Evolutionary conservation across 2,329 filamentous ascomycete species (phyloP), one percentile per base, ranked within the genome.

Genomic region (Dactylellina sp.): DNA sequence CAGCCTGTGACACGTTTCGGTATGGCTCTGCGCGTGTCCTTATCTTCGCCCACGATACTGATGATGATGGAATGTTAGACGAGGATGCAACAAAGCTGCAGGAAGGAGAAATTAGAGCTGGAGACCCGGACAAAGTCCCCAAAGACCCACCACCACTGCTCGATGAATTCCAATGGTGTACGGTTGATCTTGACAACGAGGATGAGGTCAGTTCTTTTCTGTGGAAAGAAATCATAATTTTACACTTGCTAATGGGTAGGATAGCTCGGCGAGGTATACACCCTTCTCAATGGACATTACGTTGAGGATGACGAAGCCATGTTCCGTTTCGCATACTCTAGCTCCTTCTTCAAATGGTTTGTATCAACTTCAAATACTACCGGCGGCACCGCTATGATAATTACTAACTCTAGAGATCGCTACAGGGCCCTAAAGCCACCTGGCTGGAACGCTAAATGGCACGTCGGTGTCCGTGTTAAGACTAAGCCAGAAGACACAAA

Each of bases 271-370:
- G 95, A 99, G 83, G 89, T 99, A 5, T 97, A 93, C 82, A 91
- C 97, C 77, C 84, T 99, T 77, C 85, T 99, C 70, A 92, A 91
- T 77, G 91, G 92, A 63, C 95, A 99, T 83, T 99, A 98, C 78
- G 95, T 99, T 71, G 95, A 99, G 83, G 95, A 99, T 81, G 91
- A 93, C 78, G 93, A 97, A 81, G 93, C 94, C 75, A 96, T 96
- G 86, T 98, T 99, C 84, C 89, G 95, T 61, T 98, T 99, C 85
- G 94, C 95, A 81, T 99, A 99, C 83, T 96, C 93, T 0, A 84
- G 88, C 40, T 89, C 91, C 1, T 96, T 98, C 80, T 84, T 99
- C 52, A 90, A 92, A 81, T 99, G 95, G 93, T 93, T 83, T 78
- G 85, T 79, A 61, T 14, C 7, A 20, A n/a, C n/a, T 20, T 14